phyloP scores from a whole-genome alignment of 2,329 filamentous ascomycete genomes.

The Herpotrichia juniperi region DNA sequence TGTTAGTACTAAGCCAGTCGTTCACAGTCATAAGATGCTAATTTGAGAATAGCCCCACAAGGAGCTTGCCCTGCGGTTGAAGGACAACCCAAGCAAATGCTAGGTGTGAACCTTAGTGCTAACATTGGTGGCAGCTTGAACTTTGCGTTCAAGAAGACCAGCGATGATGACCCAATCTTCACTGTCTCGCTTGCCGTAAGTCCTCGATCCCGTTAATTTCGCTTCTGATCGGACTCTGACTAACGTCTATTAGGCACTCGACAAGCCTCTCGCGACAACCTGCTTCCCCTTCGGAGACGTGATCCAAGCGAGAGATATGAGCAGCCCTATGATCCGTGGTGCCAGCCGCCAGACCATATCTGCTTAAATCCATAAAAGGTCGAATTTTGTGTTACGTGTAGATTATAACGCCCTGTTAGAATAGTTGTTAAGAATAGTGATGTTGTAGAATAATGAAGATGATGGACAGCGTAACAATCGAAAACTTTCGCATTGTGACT shows the following conservation, averaged over 20 bases:
- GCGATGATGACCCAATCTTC: conserved; percentile 18
- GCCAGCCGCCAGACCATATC: background rate
- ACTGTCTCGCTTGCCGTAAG: conserved; percentile 20
- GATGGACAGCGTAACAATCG: no score
- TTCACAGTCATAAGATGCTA: conserved; percentile 9
- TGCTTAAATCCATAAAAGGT: background rate
- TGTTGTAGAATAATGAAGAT: no score
- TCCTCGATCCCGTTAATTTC: background rate
- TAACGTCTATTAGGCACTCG: conserved; percentile 7
- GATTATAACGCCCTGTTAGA: no score
- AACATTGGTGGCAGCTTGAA: conserved; percentile 19
- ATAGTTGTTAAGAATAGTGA: no score
- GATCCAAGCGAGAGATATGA: background rate
- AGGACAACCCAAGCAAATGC: conserved; percentile 16
- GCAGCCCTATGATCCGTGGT: conserved; percentile 58
- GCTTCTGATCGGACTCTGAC: background rate
- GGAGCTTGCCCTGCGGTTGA: conserved; percentile 17
- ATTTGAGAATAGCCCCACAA: conserved; percentile 11
- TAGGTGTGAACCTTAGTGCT: conserved; percentile 20
- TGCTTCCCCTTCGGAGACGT: conserved; percentile 20
- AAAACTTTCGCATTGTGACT: no score
- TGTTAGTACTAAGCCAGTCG: conserved; percentile 8
- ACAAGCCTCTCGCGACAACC: conserved; percentile 15
- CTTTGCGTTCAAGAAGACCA: conserved; percentile 15
- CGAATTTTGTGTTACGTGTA: no score